phyloP scores from a whole-genome alignment of 108 stramenopile genomes.

The Skeletonema tropicum region DNA sequence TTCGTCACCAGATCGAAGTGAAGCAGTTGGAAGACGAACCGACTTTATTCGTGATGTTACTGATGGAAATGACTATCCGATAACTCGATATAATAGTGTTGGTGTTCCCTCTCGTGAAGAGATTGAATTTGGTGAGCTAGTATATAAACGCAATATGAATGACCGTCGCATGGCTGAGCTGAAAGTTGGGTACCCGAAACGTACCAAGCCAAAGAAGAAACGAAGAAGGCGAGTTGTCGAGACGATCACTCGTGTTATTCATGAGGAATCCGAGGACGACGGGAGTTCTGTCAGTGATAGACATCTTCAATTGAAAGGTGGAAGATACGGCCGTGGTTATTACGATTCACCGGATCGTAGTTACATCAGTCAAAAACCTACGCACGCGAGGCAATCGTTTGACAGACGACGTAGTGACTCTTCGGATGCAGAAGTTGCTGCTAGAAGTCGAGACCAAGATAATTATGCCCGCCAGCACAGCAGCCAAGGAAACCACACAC shows the following conservation, averaged over 20 bases:
- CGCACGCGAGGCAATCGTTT: background rate
- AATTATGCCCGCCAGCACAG: background rate
- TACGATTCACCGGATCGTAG: background rate
- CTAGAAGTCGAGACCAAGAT: background rate
- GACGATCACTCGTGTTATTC: conserved; percentile 38
- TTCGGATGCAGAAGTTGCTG: background rate
- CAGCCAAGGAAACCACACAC: background rate
- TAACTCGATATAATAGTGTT: background rate
- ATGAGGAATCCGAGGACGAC: conserved; percentile 42
- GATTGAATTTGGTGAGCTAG: conserved; percentile 27
- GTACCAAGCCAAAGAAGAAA: conserved; percentile 25
- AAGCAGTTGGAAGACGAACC: background rate
- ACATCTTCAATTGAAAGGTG: background rate
- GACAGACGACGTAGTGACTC: background rate
- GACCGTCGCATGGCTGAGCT: conserved; percentile 21
- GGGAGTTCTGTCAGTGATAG: conserved; percentile 3
- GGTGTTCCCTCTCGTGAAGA: conserved; percentile 22
- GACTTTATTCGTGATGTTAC: background rate
- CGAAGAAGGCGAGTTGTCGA: conserved; percentile 36
- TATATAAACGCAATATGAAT: conserved; percentile 10
- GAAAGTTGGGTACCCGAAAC: background rate
- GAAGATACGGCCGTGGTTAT: background rate
- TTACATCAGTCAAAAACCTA: background rate
- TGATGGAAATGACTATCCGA: background rate
- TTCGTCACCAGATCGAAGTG: background rate